Evolutionary conservation across 139 green algal genomes (phyloP).

Genomic region (Zygnema circumcarinatum): DNA sequence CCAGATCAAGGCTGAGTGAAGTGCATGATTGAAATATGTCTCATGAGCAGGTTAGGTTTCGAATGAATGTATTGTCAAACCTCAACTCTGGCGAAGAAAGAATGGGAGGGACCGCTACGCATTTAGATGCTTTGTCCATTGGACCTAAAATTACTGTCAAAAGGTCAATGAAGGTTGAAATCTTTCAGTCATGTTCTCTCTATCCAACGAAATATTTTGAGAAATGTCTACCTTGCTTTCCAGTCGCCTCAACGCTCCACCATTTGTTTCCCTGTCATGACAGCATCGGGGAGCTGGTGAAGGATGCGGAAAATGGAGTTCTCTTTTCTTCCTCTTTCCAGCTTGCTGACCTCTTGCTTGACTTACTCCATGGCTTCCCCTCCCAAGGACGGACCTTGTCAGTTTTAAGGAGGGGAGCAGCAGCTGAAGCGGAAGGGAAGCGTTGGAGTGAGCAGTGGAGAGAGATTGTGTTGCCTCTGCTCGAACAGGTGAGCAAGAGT

Average conservation of each 20-base stretch:
- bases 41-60: too few relatives aligned
- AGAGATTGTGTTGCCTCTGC: conserved; percentile 1
- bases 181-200: not conserved
- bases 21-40: too few relatives aligned
- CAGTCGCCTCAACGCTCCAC: not conserved
- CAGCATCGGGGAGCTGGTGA: conserved; percentile 59
- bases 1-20: too few relatives aligned
- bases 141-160: too few relatives aligned
- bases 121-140: too few relatives aligned
- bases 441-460: conserved; percentile 10
- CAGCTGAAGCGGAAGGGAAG: not conserved
- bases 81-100: too few relatives aligned
- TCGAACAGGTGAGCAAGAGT: not conserved
- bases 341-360: conserved; percentile 46
- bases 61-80: too few relatives aligned
- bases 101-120: too few relatives aligned
- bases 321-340: conserved; percentile 53
- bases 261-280: too few relatives aligned
- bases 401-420: not conserved
- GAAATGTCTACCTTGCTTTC: conserved; percentile 6
- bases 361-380: conserved; percentile 38
- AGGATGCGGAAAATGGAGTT: conserved; percentile 54
- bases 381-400: not conserved
- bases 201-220: not conserved
- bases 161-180: too few relatives aligned